Evolutionary conservation across 225 moss, liverwort and hornwort genomes (phyloP).

Genomic region (Marchantia paleacea): DNA sequence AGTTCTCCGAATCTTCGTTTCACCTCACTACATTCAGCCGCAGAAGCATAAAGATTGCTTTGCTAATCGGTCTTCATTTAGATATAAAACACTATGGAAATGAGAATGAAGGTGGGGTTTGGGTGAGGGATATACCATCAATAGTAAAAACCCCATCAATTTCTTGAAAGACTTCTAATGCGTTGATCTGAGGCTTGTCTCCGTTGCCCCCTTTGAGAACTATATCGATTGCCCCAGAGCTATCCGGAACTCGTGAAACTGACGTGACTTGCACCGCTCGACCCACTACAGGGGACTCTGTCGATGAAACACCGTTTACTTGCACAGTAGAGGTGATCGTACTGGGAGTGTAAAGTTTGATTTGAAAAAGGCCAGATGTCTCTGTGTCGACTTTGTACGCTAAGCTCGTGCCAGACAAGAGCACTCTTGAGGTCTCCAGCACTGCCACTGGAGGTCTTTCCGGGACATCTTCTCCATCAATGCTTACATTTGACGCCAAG

Average conservation of each 20-base stretch:
- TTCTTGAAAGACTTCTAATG: slow-evolving; percentile 61
- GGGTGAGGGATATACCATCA: slow-evolving; percentile 41
- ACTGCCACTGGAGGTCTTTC: slow-evolving; percentile 57
- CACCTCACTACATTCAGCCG: too few species aligned
- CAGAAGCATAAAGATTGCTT: too few species aligned
- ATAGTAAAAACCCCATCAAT: slow-evolving; percentile 32
- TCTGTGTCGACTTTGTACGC: slow-evolving; percentile 51
- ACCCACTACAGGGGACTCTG: not conserved
- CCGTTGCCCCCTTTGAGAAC: slow-evolving; percentile 42
- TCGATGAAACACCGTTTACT: slow-evolving; percentile 38
- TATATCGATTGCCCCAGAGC: slow-evolving; percentile 8
- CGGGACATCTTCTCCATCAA: slow-evolving; percentile 52
- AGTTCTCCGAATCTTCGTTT: too few species aligned
- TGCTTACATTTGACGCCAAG: slow-evolving; percentile 14
- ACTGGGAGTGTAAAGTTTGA: slow-evolving; percentile 53
- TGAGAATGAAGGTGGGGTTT: too few species aligned
- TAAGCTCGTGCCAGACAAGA: slow-evolving; percentile 45
- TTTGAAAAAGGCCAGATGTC: slow-evolving; percentile 44
- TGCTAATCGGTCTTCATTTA: too few species aligned
- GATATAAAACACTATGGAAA: too few species aligned
- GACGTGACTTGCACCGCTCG: not conserved
- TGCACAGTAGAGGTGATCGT: slow-evolving; percentile 40
- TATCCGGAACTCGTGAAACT: not conserved
- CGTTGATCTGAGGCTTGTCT: slow-evolving; percentile 55
- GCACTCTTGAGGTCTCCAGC: slow-evolving; percentile 48